Percentiles rank a stretch among this genome's conserved stretches.
phyloP scores from a whole-genome alignment of 441 rosid genomes.

The Lepidium campestre region DNA sequence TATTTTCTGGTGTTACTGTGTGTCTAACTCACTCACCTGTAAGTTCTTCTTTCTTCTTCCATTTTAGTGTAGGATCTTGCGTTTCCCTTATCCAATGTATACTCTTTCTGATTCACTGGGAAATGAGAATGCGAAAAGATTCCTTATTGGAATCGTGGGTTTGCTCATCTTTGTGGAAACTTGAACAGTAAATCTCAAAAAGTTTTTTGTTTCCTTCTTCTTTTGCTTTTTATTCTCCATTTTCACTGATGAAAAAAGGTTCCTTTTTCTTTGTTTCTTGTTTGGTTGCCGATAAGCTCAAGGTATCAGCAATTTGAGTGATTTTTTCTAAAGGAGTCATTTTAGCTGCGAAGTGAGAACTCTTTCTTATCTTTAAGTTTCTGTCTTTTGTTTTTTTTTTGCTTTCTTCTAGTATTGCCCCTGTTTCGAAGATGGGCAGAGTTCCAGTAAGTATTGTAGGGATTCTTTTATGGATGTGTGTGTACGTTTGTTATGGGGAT shows the following conservation, averaged over 20 bases:
- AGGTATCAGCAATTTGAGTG: background rate
- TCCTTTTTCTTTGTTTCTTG: conserved; percentile 8
- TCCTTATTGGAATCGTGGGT: background rate
- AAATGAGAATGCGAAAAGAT: background rate
- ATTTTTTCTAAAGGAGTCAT: background rate
- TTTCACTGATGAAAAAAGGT: conserved; percentile 4
- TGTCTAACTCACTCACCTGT: background rate
- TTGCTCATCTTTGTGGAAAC: background rate
- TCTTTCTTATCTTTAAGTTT: conserved; percentile 10
- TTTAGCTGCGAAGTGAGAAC: conserved; percentile 4
- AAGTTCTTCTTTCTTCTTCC: conserved; percentile 9
- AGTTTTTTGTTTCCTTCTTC: background rate
- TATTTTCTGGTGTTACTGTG: conserved; percentile 9
- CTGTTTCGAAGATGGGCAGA: conserved; percentile 22
- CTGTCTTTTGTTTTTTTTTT: background rate
- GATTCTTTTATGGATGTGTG: conserved; percentile 21
- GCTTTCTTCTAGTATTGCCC: background rate
- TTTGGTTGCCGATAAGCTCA: background rate
- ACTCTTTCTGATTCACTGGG: background rate
- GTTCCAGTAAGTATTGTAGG: background rate
- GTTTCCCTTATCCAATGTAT: background rate
- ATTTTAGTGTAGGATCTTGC: conserved; percentile 15
- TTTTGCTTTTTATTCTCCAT: background rate
- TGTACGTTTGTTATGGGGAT: conserved; percentile 20
- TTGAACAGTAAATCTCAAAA: conserved; percentile 5